phyloP scores from a whole-genome alignment of 2,329 filamentous ascomycete genomes.

The Corniculantispora saksenae region DNA sequence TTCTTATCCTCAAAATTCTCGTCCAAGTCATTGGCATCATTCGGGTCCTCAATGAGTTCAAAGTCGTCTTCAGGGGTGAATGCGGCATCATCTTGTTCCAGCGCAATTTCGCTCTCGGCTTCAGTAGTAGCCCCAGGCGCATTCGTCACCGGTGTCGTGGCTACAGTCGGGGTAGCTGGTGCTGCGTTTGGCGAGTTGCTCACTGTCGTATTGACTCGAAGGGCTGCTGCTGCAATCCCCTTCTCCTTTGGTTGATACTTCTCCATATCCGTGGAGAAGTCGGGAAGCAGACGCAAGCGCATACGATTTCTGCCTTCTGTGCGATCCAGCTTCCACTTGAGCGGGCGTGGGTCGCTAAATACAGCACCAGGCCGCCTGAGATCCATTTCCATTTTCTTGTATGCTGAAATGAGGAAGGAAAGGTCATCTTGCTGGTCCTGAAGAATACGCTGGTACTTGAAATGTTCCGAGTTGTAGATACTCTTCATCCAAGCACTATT shows the following conservation, averaged over 20 bases:
- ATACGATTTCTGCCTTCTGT: slow-evolving; percentile 96
- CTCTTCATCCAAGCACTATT: slow-evolving; percentile 94
- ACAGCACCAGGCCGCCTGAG: slow-evolving; percentile 79
- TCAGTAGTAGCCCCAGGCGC: background rate
- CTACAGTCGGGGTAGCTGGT: slow-evolving; percentile 9
- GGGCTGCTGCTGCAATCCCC: slow-evolving; percentile 44
- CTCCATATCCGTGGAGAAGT: slow-evolving; percentile 66
- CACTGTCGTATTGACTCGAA: slow-evolving; percentile 36
- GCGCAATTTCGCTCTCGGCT: slow-evolving; percentile 1
- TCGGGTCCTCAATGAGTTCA: slow-evolving; percentile 91
- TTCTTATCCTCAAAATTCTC: slow-evolving; percentile 95
- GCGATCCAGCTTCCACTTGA: slow-evolving; percentile 90
- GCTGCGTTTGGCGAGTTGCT: slow-evolving; percentile 12
- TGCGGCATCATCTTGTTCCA: slow-evolving; percentile 30
- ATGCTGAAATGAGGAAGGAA: slow-evolving; percentile 72
- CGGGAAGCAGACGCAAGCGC: slow-evolving; percentile 82
- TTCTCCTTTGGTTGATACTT: slow-evolving; percentile 85
- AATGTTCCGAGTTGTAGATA: slow-evolving; percentile 87
- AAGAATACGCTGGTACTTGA: slow-evolving; percentile 83
- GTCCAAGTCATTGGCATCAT: slow-evolving; percentile 72
- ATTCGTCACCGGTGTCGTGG: background rate
- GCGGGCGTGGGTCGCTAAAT: slow-evolving; percentile 63
- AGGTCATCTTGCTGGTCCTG: slow-evolving; percentile 95
- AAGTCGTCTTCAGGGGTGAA: slow-evolving; percentile 80
- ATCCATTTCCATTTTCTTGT: slow-evolving; percentile 77